Percentiles rank a stretch among this genome's conserved stretches.
phyloP scores from a whole-genome alignment of 1,284 basidiomycete genomes.

The Trichosporon faecale region DNA sequence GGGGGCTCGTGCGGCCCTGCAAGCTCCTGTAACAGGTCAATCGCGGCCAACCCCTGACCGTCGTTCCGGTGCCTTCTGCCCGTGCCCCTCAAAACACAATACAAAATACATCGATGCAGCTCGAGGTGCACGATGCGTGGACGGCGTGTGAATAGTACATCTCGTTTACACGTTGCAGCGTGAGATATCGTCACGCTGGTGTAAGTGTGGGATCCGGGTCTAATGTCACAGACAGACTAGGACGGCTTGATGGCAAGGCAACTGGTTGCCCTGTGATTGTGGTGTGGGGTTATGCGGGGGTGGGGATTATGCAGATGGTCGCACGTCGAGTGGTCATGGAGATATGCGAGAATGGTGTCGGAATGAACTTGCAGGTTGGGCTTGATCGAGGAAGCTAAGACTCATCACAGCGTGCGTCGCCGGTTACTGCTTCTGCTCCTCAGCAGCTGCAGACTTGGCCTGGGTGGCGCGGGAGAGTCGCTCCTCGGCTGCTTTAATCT shows the following conservation, averaged over 20 bases:
- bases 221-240: conserved; percentile 9
- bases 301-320: conserved; percentile 4
- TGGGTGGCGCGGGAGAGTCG: conserved; percentile 25
- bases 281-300: not conserved
- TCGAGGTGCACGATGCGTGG: not conserved
- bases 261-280: not conserved
- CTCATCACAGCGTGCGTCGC: not conserved
- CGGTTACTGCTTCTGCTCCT: not conserved
- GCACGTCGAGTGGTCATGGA: conserved; percentile 4
- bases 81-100: not conserved
- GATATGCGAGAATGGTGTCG: not conserved
- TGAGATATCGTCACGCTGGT: not conserved
- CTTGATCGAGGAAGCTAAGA: not conserved
- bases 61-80: conserved; percentile 5
- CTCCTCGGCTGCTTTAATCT: conserved; percentile 48
- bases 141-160: conserved; percentile 5
- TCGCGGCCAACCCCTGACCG: not conserved
- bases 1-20: not conserved
- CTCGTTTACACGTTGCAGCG: conserved; percentile 1
- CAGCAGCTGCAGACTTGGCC: not conserved
- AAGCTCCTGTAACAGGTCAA: not conserved
- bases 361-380: not conserved
- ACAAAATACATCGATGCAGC: conserved; percentile 5
- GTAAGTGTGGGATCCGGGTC: not conserved
- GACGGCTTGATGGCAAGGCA: not conserved